A percentile compares a stretch with the other conserved stretches of the same genome.
phyloP scores from a whole-genome alignment of 1,284 basidiomycete species.

The Ustilago curta region DNA sequence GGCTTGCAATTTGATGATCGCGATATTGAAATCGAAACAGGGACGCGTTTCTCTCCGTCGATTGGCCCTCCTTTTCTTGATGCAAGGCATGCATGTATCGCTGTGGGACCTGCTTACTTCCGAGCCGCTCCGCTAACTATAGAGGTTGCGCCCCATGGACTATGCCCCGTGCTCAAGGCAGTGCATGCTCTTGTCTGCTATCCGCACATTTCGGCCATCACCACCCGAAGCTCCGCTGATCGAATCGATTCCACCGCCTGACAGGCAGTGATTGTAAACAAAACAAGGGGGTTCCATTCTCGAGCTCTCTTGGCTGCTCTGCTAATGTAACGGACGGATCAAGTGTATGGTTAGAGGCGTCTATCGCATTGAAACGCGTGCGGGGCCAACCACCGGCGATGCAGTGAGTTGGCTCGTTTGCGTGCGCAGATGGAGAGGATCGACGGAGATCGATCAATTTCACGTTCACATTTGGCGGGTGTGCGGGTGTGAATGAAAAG shows the following conservation, averaged over 20 bases:
- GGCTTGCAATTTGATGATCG: neutral
- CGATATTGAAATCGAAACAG: neutral
- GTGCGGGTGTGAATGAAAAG: neutral
- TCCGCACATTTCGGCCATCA: too few species aligned
- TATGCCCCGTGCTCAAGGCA: neutral
- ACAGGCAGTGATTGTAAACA: too few species aligned
- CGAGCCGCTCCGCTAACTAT: conserved; percentile 1
- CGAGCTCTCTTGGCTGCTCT: neutral
- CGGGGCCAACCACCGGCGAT: conserved; percentile 1
- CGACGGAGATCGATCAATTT: neutral
- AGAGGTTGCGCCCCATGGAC: neutral
- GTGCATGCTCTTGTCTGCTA: neutral
- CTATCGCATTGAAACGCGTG: neutral
- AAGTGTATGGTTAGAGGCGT: too few species aligned
- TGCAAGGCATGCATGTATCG: conserved; percentile 5
- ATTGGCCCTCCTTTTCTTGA: neutral
- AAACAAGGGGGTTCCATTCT: too few species aligned
- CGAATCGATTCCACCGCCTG: neutral
- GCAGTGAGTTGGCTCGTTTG: too few species aligned
- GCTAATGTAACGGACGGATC: neutral
- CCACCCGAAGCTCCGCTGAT: neutral
- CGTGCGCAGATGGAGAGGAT: neutral
- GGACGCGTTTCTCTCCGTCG: neutral
- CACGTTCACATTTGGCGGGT: conserved; percentile 4
- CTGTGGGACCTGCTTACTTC: neutral